These are phyloP conservation scores for Bruguiera gymnorhiza DNA, from an alignment of 345 rosid species.

Conservation along the genomic window DNA sequence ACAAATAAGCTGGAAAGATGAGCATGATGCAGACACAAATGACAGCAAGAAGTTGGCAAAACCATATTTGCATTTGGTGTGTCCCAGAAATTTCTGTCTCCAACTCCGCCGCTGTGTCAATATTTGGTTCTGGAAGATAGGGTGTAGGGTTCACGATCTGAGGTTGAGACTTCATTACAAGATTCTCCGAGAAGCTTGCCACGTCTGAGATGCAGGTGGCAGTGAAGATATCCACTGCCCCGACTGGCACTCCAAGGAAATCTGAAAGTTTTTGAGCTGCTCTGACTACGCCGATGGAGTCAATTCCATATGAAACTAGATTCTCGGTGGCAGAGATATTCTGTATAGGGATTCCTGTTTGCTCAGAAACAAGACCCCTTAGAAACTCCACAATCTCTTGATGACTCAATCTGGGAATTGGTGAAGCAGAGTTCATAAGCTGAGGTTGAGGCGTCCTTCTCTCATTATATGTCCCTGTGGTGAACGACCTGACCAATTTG, in stretches of 20 bases:
- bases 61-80: constrained; percentile 37
- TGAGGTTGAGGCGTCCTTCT: constrained; percentile 45
- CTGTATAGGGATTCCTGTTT: constrained; percentile 40
- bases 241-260: constrained; percentile 58
- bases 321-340: constrained; percentile 46
- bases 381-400: constrained; percentile 49
- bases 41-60: constrained; percentile 49
- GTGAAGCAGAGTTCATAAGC: constrained; percentile 25
- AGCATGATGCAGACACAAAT: constrained; percentile 37
- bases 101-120: constrained; percentile 27
- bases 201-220: constrained; percentile 60
- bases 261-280: constrained; percentile 71
- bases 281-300: constrained; percentile 66
- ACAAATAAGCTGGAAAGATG: constrained; percentile 50
- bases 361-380: constrained; percentile 45
- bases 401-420: constrained; percentile 29
- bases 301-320: constrained; percentile 61
- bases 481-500: constrained; percentile 37
- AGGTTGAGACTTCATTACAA: constrained; percentile 45
- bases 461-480: constrained; percentile 47
- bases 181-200: constrained; percentile 58
- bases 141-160: constrained; percentile 27
- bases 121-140: constrained; percentile 27
- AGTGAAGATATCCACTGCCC: constrained; percentile 69
- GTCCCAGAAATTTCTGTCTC: constrained; percentile 35